A percentile compares a stretch with the other conserved stretches of the same genome.
These are phyloP conservation scores for Dicorynia guianensis DNA, from an alignment of 306 rosid genomes.

Conservation along the genomic window DNA sequence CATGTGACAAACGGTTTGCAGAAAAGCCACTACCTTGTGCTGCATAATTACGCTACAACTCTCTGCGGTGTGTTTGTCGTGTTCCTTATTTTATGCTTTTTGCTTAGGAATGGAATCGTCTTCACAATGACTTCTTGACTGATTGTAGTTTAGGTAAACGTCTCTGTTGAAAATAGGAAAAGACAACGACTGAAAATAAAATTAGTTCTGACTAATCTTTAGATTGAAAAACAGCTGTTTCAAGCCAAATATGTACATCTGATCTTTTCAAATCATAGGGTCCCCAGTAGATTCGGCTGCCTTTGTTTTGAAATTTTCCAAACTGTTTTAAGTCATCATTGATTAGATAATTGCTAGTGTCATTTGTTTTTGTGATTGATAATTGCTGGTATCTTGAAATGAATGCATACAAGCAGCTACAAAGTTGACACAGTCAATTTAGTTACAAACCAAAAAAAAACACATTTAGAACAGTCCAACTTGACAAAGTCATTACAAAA, in stretches of 20 bases:
- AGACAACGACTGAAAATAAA: constrained; percentile 6
- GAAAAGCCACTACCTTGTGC: neutral
- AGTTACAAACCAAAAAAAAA: too few relatives aligned
- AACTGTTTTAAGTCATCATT: too few relatives aligned
- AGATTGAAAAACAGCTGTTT: neutral
- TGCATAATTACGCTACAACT: too few relatives aligned
- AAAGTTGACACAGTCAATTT: too few relatives aligned
- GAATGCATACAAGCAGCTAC: too few relatives aligned
- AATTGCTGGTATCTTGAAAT: too few relatives aligned
- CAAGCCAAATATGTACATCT: constrained; percentile 5
- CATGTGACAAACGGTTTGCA: neutral
- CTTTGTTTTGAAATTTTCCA: too few relatives aligned
- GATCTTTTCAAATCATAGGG: neutral
- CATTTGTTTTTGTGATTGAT: too few relatives aligned
- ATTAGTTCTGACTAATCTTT: neutral
- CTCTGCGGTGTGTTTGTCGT: neutral
- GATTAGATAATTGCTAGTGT: too few relatives aligned
- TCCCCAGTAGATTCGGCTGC: neutral
- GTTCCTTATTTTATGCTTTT: neutral
- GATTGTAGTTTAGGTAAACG: neutral
- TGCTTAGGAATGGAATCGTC: neutral
- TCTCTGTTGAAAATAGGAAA: constrained; percentile 1
- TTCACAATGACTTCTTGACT: constrained; percentile 17
- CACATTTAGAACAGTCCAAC: too few relatives aligned
- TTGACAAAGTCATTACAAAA: too few relatives aligned